Evolutionary conservation across 305 asterid species (phyloP), one percentile per base, ranked within the genome.

Genomic region (Coffea humblotiana): DNA sequence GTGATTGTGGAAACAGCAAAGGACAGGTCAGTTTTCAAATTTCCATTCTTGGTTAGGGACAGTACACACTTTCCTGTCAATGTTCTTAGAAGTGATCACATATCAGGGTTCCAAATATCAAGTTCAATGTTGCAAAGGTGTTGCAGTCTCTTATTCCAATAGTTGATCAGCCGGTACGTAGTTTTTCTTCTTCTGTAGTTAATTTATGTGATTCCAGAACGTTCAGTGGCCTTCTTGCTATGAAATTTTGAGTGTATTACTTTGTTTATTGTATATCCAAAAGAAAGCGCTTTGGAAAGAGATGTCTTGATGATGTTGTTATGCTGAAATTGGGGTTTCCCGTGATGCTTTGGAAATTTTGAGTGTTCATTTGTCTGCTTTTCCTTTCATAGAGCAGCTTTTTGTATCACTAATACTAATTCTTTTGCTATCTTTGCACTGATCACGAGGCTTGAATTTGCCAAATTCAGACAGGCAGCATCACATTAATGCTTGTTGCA

Each of bases 1-100:
- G 93, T 91, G 72, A 88, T 93, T 32, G 88, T 89, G 58, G 84
- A 87, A 56, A 90, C 96, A 81, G 78, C 96, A 5, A 93, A 93
- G 87, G 98, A 93, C 90, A 91, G 93, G 98, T 93, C 78, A 87
- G 89, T 25, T 71, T 72, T 45, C 69, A 16, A 51, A 43, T 15
- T 64, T 32, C 35, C 35, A 52, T 45, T 77, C 52, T 58, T 65
- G 43, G 52, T 66, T 67, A 74, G 48, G 45, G 47, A 79, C 58
- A 32, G 8, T 25, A 79, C 48, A 47, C 58, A 32, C 4, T 35
- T 63, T 72, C 43, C 45, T 25, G 66, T 21, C 71, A 40, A 37
- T 77, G 25, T 48, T 71, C 9, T 58, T 81, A 83, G 77, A 82
- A 64, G 48, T 56, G 67, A 51, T 52, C 29, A 58, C 37, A 75